Evolutionary conservation across 306 rosid species (phyloP).

Genomic region (Glycine latifolia): DNA sequence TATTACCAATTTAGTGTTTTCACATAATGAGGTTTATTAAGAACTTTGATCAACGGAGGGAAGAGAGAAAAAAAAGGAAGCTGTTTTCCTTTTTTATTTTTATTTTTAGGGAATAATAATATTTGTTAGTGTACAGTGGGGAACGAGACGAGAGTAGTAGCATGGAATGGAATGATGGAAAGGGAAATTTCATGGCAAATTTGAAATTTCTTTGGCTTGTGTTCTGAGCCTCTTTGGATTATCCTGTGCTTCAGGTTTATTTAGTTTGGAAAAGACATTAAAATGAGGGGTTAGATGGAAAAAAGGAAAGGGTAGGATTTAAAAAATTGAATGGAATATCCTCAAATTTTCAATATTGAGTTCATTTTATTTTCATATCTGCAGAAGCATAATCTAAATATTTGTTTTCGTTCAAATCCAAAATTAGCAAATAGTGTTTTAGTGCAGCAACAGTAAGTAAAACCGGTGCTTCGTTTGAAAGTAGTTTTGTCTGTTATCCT

Average conservation of each 20-base stretch:
- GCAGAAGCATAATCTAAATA: conserved; percentile 20
- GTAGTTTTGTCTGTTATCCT: conserved; percentile 39
- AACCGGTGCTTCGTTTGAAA: conserved; percentile 6
- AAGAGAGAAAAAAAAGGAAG: background rate
- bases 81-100: conserved; percentile 5
- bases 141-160: background rate
- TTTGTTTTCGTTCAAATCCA: conserved; percentile 3
- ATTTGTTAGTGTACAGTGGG: conserved; percentile 70
- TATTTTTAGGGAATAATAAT: conserved; percentile 59
- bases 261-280: background rate
- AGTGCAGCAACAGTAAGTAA: background rate
- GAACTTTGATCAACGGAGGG: background rate
- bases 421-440: background rate
- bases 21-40: background rate
- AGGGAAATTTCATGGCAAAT: conserved; percentile 37
- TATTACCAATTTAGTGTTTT: conserved; percentile 26
- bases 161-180: background rate
- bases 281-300: background rate
- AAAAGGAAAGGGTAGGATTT: background rate
- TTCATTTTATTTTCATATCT: conserved; percentile 34
- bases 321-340: conserved; percentile 27
- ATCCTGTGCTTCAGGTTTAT: too few species aligned
- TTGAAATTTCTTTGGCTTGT: background rate
- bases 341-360: conserved; percentile 32
- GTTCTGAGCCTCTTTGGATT: too few species aligned